Evolutionary conservation across 352 stramenopile species (phyloP).

Genomic region (Pythium rishiriense): DNA sequence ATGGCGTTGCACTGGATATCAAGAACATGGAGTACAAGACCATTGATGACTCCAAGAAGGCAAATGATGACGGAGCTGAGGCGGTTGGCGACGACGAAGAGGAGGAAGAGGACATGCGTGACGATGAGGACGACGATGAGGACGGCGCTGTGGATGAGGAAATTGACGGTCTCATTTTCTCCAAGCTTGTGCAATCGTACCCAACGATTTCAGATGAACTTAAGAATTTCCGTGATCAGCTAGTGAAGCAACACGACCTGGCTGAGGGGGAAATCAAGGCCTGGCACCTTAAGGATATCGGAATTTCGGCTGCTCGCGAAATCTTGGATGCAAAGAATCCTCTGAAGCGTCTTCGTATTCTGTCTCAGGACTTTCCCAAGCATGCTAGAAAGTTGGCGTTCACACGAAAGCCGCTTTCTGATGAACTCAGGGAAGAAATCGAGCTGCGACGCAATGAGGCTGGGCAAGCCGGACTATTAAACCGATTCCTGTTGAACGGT

Average conservation of each 20-base stretch:
- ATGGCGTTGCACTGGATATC: constrained; percentile 92
- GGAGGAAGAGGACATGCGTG: constrained; percentile 29
- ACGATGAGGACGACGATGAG: constrained; percentile 40
- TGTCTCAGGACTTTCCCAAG: constrained; percentile 91
- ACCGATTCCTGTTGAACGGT: constrained; percentile 89
- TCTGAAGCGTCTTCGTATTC: constrained; percentile 69
- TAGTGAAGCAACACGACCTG: constrained; percentile 51
- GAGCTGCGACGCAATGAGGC: constrained; percentile 38
- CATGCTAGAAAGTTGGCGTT: constrained; percentile 78
- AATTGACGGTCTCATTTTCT: constrained; percentile 67
- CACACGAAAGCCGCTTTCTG: constrained; percentile 51
- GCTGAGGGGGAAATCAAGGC: constrained; percentile 56
- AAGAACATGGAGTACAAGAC: constrained; percentile 98
- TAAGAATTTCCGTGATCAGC: constrained; percentile 51
- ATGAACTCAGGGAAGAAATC: constrained; percentile 50
- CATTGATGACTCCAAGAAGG: constrained; percentile 90
- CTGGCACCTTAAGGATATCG: constrained; percentile 90
- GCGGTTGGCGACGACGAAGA: constrained; percentile 29
- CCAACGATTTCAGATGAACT: constrained; percentile 44
- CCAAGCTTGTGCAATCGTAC: constrained; percentile 46
- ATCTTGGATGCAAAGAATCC: constrained; percentile 78
- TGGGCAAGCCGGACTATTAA: constrained; percentile 36
- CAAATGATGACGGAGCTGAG: constrained; percentile 29
- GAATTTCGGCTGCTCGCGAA: constrained; percentile 71
- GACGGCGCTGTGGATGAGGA: constrained; percentile 55